These are phyloP conservation scores for Hyaloscypha hepaticicola DNA, from an alignment of 495 filamentous ascomycete genomes.

Conservation along the genomic window DNA sequence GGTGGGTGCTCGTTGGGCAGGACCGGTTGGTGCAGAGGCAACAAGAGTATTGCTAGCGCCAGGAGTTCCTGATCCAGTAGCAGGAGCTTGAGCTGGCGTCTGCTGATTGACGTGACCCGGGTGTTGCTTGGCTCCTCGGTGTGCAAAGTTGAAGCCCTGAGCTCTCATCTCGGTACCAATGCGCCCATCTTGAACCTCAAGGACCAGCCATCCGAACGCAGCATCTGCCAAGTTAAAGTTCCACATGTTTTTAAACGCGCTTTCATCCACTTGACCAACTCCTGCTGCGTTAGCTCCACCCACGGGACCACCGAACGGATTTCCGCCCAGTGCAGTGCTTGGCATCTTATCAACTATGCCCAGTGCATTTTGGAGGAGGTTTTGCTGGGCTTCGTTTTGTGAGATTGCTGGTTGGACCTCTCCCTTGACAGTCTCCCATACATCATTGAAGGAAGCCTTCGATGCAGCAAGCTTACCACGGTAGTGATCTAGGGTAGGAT, in stretches of 20 bases:
- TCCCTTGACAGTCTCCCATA: constrained; percentile 97
- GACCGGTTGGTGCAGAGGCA: constrained; percentile 31
- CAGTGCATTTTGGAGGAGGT: constrained; percentile 82
- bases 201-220: constrained; percentile 91
- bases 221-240: constrained; percentile 99
- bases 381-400: constrained; percentile 90
- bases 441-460: constrained; percentile 97
- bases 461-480: constrained; percentile 99
- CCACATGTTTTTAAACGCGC: constrained; percentile 99
- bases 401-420: constrained; percentile 93
- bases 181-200: constrained; percentile 89
- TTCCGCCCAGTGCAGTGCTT: constrained; percentile 86
- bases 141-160: constrained; percentile 98
- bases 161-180: constrained; percentile 99
- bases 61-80: constrained; percentile 43
- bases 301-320: constrained; percentile 88
- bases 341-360: constrained; percentile 97
- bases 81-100: constrained; percentile 28
- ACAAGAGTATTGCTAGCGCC: constrained; percentile 34
- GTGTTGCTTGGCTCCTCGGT: constrained; percentile 57
- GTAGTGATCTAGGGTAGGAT: constrained; percentile 97
- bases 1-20: constrained; percentile 29
- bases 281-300: constrained; percentile 63
- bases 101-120: constrained; percentile 27
- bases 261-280: constrained; percentile 92